Evolutionary conservation across 202 grass and related monocot genomes (phyloP), one percentile per base, ranked within the genome.

Genomic region (Elaeis oleifera): DNA sequence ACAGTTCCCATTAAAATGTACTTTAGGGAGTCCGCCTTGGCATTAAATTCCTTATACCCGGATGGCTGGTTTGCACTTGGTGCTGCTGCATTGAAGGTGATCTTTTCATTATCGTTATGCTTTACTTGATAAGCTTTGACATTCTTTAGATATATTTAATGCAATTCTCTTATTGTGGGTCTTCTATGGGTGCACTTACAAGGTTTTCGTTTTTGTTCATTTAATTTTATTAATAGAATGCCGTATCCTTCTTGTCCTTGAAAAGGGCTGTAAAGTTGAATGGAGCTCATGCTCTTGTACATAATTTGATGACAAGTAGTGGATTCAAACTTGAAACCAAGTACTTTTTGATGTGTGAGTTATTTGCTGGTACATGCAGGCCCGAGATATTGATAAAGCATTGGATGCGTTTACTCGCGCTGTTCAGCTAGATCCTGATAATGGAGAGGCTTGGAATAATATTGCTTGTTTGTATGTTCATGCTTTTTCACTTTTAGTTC

Each of bases 361-460:
- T 21, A 53, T 54, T 6, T 82, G 50, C 53, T 71, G 17, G 13
- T 64, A 61, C 57, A 36, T 79, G 60, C 80, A 96, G 92, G 84
- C 81, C 53, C 83, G 86, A 75, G 92, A 97, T 79, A 63, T 77
- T 71, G 84, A 86, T 54, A 97, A 89, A 83, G 92, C 92, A 63
- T 76, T 97, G 48, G 92, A 97, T 71, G 87, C 87, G 27, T 97
- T 91, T 80, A 89, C 81, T 70, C 84, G 81, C 66, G 74, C 87
- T 63, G 87, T 97, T 50, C 92, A 97, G 80, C 83, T 97, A 72
- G 92, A 97, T 80, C 92, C 92, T 79, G 92, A 97, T 70, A 97
- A 91, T 60, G 92, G 92, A 75, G 92, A 97, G 84, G 92, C 84
- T 78, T 91, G 92, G 87, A 97, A 97, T 74, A 97, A 97, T 64